Base-by-base conservation (phyloP, 306 rosid genomes). In the Corylus americana region DNA sequence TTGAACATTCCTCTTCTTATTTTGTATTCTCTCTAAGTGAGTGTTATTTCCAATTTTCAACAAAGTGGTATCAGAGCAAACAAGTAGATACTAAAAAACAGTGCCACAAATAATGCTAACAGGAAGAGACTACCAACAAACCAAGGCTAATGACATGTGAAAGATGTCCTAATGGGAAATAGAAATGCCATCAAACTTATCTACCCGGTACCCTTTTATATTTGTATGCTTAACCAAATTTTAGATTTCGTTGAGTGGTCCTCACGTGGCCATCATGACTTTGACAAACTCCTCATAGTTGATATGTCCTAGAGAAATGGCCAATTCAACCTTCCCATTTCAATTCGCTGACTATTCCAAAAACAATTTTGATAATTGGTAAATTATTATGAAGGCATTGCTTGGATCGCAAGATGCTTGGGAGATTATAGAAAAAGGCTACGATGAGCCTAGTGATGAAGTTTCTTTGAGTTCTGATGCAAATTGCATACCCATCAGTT, bases 211-310 rank as follows among this genome's bases (percentile, higher is more conserved):
- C 88, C 86, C 85, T 82, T 88, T 85, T 79, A 80, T 78, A 63
- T 84, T 83, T 82, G 80, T 84, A 75, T 25, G 91, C 83, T 79
- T 85, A 22, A 79, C 81, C 85, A 86, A 81, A 55, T 79, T 79
- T 54, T 74, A 35, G 80, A 79, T 85, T 83, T 71, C 80, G 80
- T 80, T 76, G 85, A 78, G 68, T 57, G 76, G 71, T 82, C 72
- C 81, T 88, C 89, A 92, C 97, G 88, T 92, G 74, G 94, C 97
- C 91, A 92, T 90, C 92, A 92, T 92, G 78, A 92, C 93, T 89
- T 87, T 92, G 86, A 88, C 94, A 74, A 92, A 90, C 84, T 92
- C 97, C 76, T 92, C 97, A 16, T 88, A 92, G 87, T 90, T 92
- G 84, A 92, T 90, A 85, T 88, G 97, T 1, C 94, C 92, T 22